Conservation (phyloP, 208 protist species). For the Strigomonas galati region DNA sequence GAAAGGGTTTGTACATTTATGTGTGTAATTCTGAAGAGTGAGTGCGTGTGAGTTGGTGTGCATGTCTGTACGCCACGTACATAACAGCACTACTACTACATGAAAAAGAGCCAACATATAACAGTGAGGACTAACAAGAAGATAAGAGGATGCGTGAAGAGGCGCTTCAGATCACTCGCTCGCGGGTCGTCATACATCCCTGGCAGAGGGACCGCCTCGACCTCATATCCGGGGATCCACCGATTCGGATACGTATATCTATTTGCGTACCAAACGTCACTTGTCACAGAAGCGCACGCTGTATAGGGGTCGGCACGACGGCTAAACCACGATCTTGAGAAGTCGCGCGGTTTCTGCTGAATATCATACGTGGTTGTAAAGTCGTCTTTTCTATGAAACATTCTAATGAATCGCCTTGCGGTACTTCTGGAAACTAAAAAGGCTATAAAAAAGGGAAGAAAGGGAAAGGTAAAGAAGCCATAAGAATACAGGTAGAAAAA, state of each 20-base stretch:
- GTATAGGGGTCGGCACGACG: not conserved
- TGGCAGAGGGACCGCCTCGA: constrained; percentile 21
- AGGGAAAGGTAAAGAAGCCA: not conserved
- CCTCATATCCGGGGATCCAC: constrained; percentile 50
- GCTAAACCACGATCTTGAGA: not conserved
- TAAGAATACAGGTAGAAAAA: not conserved
- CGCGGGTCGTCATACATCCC: constrained; percentile 1
- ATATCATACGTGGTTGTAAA: not conserved
- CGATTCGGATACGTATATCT: constrained; percentile 80
- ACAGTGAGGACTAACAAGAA: not conserved
- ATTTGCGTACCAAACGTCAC: constrained; percentile 74
- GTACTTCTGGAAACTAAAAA: too few species aligned
- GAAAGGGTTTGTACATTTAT: too few species aligned
- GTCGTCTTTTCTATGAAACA: not conserved
- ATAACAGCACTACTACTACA: not conserved
- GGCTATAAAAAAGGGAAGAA: not conserved
- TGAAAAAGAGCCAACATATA: not conserved
- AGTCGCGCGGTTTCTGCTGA: not conserved
- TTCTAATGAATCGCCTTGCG: too few species aligned
- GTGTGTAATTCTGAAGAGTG: too few species aligned
- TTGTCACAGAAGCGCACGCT: constrained; percentile 23
- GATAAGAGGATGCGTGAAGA: constrained; percentile 1
- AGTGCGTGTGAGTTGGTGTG: too few species aligned
- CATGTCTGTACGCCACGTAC: too few species aligned
- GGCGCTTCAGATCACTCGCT: not conserved